A percentile compares a stretch with the other conserved stretches of the same genome.
These are phyloP conservation scores for Hura crepitans DNA, from an alignment of 441 rosid genomes.

Conservation along the genomic window DNA sequence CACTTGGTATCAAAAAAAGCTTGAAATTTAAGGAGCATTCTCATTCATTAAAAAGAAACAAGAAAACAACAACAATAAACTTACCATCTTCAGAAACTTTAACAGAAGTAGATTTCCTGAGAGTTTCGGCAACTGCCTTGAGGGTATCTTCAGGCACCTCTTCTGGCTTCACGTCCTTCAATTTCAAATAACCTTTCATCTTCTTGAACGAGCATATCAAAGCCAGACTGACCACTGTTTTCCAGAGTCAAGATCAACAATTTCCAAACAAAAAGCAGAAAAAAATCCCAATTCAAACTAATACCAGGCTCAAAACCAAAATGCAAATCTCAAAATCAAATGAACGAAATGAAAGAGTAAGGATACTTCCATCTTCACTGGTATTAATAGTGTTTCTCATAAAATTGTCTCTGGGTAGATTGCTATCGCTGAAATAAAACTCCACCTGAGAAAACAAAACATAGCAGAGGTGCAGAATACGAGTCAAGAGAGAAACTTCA, in stretches of 20 bases:
- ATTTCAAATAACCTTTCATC: slow-evolving; percentile 70
- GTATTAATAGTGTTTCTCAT: slow-evolving; percentile 51
- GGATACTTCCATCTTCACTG: slow-evolving; percentile 77
- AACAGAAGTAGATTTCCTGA: slow-evolving; percentile 57
- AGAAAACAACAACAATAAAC: slow-evolving; percentile 12
- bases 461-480: not conserved
- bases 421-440: slow-evolving; percentile 88
- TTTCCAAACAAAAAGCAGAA: not conserved
- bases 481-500: not conserved
- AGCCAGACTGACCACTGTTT: slow-evolving; percentile 70
- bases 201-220: slow-evolving; percentile 85
- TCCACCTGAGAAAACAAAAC: slow-evolving; percentile 51
- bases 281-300: not conserved
- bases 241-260: slow-evolving; percentile 35
- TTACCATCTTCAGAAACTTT: slow-evolving; percentile 84
- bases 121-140: slow-evolving; percentile 75
- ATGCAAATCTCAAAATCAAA: not conserved
- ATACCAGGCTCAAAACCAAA: not conserved
- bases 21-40: not conserved
- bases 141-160: slow-evolving; percentile 67
- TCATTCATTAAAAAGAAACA: not conserved
- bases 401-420: slow-evolving; percentile 70
- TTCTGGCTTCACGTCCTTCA: slow-evolving; percentile 60
- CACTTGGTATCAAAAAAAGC: not conserved
- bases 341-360: slow-evolving; percentile 10